Base-by-base conservation (phyloP, 805 yeast species). In the Starmerella ratchasimensis region DNA sequence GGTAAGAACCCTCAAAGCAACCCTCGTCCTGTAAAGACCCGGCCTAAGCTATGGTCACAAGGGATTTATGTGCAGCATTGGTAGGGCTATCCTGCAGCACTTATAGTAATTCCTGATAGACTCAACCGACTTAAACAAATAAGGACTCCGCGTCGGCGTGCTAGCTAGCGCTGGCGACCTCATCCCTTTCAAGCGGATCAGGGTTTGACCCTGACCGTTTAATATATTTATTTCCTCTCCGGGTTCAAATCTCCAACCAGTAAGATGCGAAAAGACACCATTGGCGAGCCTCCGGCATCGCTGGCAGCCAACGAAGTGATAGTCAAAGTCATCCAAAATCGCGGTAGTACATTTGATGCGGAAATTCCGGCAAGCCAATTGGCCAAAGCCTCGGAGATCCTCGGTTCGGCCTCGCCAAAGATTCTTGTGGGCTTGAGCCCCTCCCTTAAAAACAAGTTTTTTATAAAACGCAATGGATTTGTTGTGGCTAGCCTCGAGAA, bases 391-490 rank as follows among this genome's bases (percentile, higher is more conserved):
- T 5, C 18, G 4, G 25, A 31, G 19, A 15, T 36, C 9, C 40
- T 47, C 5, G 46, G 40, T 9, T 26, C 29, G 11, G 35, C 24
- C 9, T 31, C 17, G 16, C 21, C 28, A 9, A 13, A 34, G n/a
- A 37, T 58, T 15, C 47, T 58, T 7, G 60, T 54, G 1, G 49
- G 49, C 19, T 48, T 59, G 49, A 57, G 57, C 13, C 57, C 58
- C 18, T 49, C 51, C 40, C 52, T 59, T 37, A 45, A 60, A 15
- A 57, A 55, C 39, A 54, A 58, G 27, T 46, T 54, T 28, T 59
- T 58, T 43, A 53, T 60, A 19, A 50, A 52, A 23, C 48, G 63
- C 3, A 61, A 61, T 9, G 62, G 63, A 16, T 46, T 47, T 22
- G 59, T 53, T 2, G 45, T 60, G 6, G 50, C 54, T 2, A 51